Base-by-base conservation (phyloP, 371 early-diverging fungal genomes). In the Entomophthora muscae region DNA sequence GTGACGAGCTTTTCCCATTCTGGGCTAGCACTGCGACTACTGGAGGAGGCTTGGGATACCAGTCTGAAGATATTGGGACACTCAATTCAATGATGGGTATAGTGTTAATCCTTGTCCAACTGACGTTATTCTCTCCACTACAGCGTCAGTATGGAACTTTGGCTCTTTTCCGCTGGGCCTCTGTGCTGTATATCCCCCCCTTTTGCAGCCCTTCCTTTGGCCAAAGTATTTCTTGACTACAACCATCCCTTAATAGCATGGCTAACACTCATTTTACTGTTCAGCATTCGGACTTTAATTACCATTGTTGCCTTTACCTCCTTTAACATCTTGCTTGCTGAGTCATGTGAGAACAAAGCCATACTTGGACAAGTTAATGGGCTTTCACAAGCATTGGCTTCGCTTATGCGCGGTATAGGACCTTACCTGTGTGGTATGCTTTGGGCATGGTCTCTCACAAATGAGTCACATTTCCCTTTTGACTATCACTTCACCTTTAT, bases 311-410 rank as follows among this genome's bases (percentile, higher is more conserved):
- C 76, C 0, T 84, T 79, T 64, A 89, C 86, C 1, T 72, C 79
- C 1, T 66, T 80, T 57, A 81, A 80, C 73, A 76, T 83, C 29
- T 73, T 83, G 76, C 76, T 77, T 22, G 17, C 63, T 12, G 58
- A 66, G 28, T 33, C 63, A 7, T 66, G 61, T 1, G 55, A 31
- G 3, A 12, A 26, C 13, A 62, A 32, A 13, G 22, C 73, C 28
- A 67, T 76, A 10, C 72, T 88, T n/a, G 87, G 87, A 0, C 75
- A 76, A 0, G 83, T 88, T 13, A 86, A 85, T 62, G 86, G 85
- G 3, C 67, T 84, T 13, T 80, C 79, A 0, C 84, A 83, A 59
- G 79, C 81, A 0, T 72, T 78, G 26, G 74, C 82, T 3, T 71
- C 82, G 3, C 70, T 83, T 64, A 78, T 81, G 57, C 70, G 88